Evolutionary conservation across 2,329 filamentous ascomycete genomes (phyloP).

Genomic region (Cladosporium velox): DNA sequence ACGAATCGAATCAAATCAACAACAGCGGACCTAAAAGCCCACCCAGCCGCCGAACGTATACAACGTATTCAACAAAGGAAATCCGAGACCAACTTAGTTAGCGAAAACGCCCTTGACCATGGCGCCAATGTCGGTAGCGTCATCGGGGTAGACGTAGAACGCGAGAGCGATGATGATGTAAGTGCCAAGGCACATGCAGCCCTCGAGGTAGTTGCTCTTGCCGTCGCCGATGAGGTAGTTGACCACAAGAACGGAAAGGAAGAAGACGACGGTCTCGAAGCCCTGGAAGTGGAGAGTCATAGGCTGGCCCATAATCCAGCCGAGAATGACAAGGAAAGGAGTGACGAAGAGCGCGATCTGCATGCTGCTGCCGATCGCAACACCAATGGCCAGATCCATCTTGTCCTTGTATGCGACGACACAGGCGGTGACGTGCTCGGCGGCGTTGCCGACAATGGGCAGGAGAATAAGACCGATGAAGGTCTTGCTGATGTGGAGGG

Average conservation of each 20-base stretch:
- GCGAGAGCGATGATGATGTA: slow-evolving; percentile 63
- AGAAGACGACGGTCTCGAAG: slow-evolving; percentile 86
- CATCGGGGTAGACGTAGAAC: slow-evolving; percentile 62
- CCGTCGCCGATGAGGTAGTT: slow-evolving; percentile 86
- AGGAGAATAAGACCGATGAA: slow-evolving; percentile 60
- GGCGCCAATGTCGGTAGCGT: slow-evolving; percentile 40
- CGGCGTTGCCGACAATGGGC: slow-evolving; percentile 60
- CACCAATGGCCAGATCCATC: slow-evolving; percentile 59
- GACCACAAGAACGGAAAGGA: slow-evolving; percentile 80
- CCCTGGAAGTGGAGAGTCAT: slow-evolving; percentile 79
- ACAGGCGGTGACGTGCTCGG: slow-evolving; percentile 58
- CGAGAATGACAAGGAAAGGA: slow-evolving; percentile 58
- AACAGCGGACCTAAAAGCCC: neutral
- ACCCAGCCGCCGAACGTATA: slow-evolving; percentile 5
- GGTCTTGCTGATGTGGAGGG: slow-evolving; percentile 55
- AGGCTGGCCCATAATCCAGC: slow-evolving; percentile 55
- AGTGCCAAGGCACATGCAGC: slow-evolving; percentile 60
- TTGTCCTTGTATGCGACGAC: slow-evolving; percentile 59
- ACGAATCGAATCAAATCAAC: neutral
- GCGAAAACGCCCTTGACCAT: slow-evolving; percentile 24
- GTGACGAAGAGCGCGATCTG: slow-evolving; percentile 61
- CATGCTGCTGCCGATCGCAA: slow-evolving; percentile 56
- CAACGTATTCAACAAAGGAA: neutral
- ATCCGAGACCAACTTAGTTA: neutral
- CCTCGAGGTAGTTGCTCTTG: slow-evolving; percentile 83